A percentile compares a stretch with the other conserved stretches of the same genome.
Evolutionary conservation across 176 grass and related monocot genomes (phyloP).

Genomic region (Rhipidocladum racemiflorum): DNA sequence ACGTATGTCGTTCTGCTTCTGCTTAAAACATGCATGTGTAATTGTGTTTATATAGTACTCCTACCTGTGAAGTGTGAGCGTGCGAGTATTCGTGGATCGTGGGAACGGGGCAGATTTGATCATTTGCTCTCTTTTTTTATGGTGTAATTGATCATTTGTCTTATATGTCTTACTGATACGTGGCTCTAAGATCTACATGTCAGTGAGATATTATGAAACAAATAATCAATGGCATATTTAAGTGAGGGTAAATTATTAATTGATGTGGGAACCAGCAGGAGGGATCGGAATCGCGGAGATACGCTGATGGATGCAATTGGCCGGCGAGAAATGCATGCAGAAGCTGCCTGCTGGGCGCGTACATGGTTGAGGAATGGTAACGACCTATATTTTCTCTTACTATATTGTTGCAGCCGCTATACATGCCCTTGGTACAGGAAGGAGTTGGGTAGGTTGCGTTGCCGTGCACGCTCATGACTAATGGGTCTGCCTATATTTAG

Average conservation of each 20-base stretch:
- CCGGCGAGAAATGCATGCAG: not conserved
- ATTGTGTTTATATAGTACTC: not conserved
- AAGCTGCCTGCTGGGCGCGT: not conserved
- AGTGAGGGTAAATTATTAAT: no score
- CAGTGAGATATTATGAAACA: no score
- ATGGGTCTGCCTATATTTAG: not conserved
- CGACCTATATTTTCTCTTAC: conserved; percentile 12
- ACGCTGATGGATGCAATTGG: not conserved
- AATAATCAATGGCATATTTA: no score
- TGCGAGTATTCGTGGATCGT: not conserved
- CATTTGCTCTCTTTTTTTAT: no score
- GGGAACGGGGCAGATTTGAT: no score
- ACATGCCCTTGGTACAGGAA: not conserved
- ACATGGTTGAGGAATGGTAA: not conserved
- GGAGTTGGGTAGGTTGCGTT: not conserved
- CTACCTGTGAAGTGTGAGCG: not conserved
- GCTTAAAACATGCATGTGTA: not conserved
- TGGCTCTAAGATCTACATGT: no score
- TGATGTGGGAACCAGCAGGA: no score
- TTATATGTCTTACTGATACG: no score
- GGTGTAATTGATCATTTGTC: no score
- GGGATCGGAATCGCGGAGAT: not conserved
- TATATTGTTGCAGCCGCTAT: not conserved
- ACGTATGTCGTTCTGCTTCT: not conserved
- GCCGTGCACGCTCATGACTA: conserved; percentile 12